phyloP scores from a whole-genome alignment of 495 filamentous ascomycete genomes.

The Penicillium silybi region DNA sequence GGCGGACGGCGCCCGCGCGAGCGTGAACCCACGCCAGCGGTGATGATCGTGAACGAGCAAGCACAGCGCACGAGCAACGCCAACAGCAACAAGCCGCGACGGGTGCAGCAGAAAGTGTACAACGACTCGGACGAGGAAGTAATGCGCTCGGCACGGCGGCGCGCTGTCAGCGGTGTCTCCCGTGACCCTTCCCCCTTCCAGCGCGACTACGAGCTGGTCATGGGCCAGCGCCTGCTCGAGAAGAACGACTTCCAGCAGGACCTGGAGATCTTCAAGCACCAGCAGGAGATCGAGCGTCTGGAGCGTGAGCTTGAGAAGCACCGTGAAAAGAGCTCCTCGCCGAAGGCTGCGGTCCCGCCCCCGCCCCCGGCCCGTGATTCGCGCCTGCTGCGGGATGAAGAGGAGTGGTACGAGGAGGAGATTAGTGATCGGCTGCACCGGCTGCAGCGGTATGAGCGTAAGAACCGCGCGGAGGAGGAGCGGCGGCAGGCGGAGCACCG shows the following conservation, averaged over 20 bases:
- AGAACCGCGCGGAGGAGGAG: conserved; percentile 30
- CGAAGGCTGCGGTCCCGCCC: neutral
- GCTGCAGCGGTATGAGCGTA: conserved; percentile 32
- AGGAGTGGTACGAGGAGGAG: conserved; percentile 36
- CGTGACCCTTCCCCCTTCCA: conserved; percentile 19
- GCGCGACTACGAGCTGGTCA: conserved; percentile 36
- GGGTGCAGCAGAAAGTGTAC: conserved; percentile 18
- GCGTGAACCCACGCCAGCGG: conserved; percentile 12
- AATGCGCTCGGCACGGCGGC: conserved; percentile 17
- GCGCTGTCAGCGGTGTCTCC: conserved; percentile 15
- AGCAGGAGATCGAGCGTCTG: conserved; percentile 44
- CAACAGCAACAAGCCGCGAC: conserved; percentile 16
- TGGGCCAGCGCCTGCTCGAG: conserved; percentile 37
- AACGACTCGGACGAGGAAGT: conserved; percentile 34
- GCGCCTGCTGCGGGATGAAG: conserved; percentile 29
- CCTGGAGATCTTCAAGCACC: conserved; percentile 36
- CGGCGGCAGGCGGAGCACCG: conserved; percentile 27
- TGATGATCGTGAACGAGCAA: conserved; percentile 27
- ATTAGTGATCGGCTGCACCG: conserved; percentile 32
- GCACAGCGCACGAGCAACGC: conserved; percentile 12
- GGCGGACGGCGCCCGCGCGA: conserved; percentile 34
- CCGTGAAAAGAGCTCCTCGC: conserved; percentile 20
- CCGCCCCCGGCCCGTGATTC: conserved; percentile 10
- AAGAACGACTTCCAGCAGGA: conserved; percentile 37
- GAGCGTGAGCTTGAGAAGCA: conserved; percentile 40